Evolutionary conservation across 768 basidiomycete genomes (phyloP).

Genomic region (Tephrocybe sp.): DNA sequence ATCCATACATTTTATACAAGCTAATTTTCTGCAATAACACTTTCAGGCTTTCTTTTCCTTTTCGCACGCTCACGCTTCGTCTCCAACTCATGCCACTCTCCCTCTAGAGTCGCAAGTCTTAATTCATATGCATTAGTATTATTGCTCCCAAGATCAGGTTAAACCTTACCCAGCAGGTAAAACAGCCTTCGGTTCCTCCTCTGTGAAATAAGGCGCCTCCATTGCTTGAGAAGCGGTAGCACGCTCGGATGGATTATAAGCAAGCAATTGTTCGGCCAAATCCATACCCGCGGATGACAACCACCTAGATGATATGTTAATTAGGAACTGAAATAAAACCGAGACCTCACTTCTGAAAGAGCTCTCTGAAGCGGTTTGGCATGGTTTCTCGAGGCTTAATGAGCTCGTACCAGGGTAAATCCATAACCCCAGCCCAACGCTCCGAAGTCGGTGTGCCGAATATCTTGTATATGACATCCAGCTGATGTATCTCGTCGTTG

Average conservation of each 20-base stretch:
- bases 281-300: slow-evolving; percentile 84
- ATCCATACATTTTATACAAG: slow-evolving; percentile 24
- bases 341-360: slow-evolving; percentile 76
- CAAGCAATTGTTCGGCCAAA: slow-evolving; percentile 77
- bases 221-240: slow-evolving; percentile 80
- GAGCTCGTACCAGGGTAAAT: slow-evolving; percentile 98
- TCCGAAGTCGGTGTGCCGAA: slow-evolving; percentile 85
- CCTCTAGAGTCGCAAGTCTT: slow-evolving; percentile 78
- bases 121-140: neutral
- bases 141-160: neutral
- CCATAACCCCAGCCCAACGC: slow-evolving; percentile 79
- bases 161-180: slow-evolving; percentile 73
- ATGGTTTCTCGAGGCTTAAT: slow-evolving; percentile 82
- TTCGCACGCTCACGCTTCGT: slow-evolving; percentile 89
- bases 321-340: neutral
- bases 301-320: slow-evolving; percentile 54
- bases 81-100: slow-evolving; percentile 98
- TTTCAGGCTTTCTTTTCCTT: slow-evolving; percentile 68
- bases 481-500: slow-evolving; percentile 95
- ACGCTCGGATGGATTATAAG: slow-evolving; percentile 77
- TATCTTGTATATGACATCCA: slow-evolving; percentile 88
- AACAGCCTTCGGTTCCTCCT: slow-evolving; percentile 72
- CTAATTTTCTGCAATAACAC: slow-evolving; percentile 25
- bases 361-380: slow-evolving; percentile 73
- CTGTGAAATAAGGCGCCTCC: slow-evolving; percentile 77